Conservation (phyloP, 164 flowering plant species). For the grape (Vitis vinifera) region ASM3070453v1 NC_081807.1:16252501-16253000, state of each 20-base stretch:
- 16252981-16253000: too few relatives aligned
- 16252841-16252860: slow-evolving; percentile 92
- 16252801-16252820: slow-evolving; percentile 35
- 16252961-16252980: slow-evolving; percentile 48
- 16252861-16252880: slow-evolving; percentile 62
- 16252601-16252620: too few relatives aligned
- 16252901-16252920: slow-evolving; percentile 20
- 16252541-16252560: too few relatives aligned
- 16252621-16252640: too few relatives aligned
- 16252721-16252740: slow-evolving; percentile 42
- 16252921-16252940: slow-evolving; percentile 33
- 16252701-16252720: slow-evolving; percentile 84
- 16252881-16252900: slow-evolving; percentile 14
- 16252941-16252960: slow-evolving; percentile 35
- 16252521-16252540: too few relatives aligned
- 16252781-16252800: slow-evolving; percentile 13
- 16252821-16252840: slow-evolving; percentile 60
- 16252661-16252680: slow-evolving; percentile 51
- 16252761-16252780: slow-evolving; percentile 13
- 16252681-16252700: slow-evolving; percentile 32
- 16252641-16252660: slow-evolving; percentile 71
- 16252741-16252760: not conserved
- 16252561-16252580: too few relatives aligned
- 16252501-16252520: too few relatives aligned
- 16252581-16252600: too few relatives aligned